Evolutionary conservation across 2,329 filamentous ascomycete genomes (phyloP).

Genomic region (Neocucurbitaria cava): DNA sequence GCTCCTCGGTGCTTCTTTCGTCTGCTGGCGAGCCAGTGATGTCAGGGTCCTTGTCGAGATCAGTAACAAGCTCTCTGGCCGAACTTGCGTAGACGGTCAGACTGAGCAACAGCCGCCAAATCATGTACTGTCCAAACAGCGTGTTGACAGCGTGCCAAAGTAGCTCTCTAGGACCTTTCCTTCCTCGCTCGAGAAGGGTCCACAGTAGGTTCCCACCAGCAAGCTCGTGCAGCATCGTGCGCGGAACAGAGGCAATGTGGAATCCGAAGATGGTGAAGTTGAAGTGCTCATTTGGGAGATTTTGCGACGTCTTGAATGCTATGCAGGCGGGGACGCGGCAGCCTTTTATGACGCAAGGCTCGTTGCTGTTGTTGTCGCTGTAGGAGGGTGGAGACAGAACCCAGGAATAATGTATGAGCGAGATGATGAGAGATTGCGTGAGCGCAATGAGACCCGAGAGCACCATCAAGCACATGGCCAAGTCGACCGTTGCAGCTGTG

Average conservation of each 20-base stretch:
- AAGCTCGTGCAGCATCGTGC: not conserved
- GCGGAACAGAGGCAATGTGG: not conserved
- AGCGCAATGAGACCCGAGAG: conserved; percentile 2
- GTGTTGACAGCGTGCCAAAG: not conserved
- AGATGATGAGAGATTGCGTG: conserved; percentile 1
- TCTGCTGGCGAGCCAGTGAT: no score
- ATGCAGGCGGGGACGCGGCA: not conserved
- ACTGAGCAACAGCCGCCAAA: not conserved
- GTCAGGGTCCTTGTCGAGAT: no score
- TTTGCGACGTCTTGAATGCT: not conserved
- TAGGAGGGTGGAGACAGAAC: not conserved
- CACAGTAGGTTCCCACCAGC: not conserved
- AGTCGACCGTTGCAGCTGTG: conserved; percentile 3
- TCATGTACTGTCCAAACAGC: not conserved
- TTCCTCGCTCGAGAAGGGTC: not conserved
- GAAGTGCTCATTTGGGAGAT: not conserved
- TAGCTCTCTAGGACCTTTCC: not conserved
- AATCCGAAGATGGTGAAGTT: not conserved
- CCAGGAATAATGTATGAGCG: conserved; percentile 2
- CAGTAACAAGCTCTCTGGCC: no score
- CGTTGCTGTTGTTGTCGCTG: no score
- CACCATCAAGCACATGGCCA: conserved; percentile 1
- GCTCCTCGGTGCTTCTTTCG: no score
- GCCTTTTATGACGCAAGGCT: not conserved
- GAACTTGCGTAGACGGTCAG: not conserved